These are phyloP conservation scores for Sphaerulina vaccinii DNA, from an alignment of 2,329 filamentous ascomycete species.

Conservation along the genomic window DNA sequence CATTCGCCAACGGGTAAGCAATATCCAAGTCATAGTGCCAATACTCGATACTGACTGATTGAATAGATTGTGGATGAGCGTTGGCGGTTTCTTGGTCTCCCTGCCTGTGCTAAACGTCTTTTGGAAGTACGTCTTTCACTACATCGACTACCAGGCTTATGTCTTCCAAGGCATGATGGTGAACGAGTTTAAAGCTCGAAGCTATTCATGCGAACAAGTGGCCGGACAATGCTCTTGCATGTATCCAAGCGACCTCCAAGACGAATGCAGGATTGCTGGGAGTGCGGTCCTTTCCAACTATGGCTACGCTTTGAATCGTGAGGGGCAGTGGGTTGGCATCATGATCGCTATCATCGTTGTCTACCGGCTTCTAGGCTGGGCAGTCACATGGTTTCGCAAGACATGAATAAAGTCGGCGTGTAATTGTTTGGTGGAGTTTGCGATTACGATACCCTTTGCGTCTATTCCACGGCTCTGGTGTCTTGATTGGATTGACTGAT, in stretches of 20 bases:
- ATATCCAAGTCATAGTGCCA: neutral
- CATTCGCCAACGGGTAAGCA: slow-evolving; percentile 71
- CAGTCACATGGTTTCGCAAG: slow-evolving; percentile 41
- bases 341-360: slow-evolving; percentile 70
- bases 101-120: slow-evolving; percentile 73
- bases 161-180: slow-evolving; percentile 94
- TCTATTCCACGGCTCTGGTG: slow-evolving; percentile 3
- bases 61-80: slow-evolving; percentile 72
- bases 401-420: slow-evolving; percentile 5
- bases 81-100: slow-evolving; percentile 77
- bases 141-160: slow-evolving; percentile 83
- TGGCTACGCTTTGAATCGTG: slow-evolving; percentile 60
- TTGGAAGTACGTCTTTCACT: slow-evolving; percentile 84
- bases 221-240: slow-evolving; percentile 61
- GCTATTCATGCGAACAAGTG: slow-evolving; percentile 55
- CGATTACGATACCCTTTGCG: neutral
- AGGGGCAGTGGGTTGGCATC: slow-evolving; percentile 69
- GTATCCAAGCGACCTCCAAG: slow-evolving; percentile 61
- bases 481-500: neutral
- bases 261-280: slow-evolving; percentile 66
- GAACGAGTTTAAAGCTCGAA: slow-evolving; percentile 70
- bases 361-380: slow-evolving; percentile 66
- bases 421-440: neutral
- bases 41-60: slow-evolving; percentile 6
- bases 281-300: slow-evolving; percentile 66